Conservation (phyloP, 495 filamentous ascomycete species). For the Xylaria cubensis region DNA sequence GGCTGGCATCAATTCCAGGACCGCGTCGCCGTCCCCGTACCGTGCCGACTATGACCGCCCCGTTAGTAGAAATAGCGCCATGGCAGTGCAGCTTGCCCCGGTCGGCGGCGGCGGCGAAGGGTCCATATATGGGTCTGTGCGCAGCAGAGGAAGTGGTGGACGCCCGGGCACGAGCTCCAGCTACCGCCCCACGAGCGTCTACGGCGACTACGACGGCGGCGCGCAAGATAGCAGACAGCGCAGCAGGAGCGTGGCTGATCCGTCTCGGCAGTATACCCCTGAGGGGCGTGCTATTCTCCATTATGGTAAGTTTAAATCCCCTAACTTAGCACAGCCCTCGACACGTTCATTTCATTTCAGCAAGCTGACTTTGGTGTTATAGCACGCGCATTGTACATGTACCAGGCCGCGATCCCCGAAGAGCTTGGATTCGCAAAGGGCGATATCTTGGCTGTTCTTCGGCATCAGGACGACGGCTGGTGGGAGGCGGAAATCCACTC, state of each 20-base stretch:
- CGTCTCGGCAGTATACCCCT: slow-evolving; percentile 73
- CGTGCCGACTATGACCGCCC: slow-evolving; percentile 60
- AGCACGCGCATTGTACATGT: slow-evolving; percentile 95
- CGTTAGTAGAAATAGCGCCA: slow-evolving; percentile 65
- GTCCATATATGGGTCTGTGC: slow-evolving; percentile 51
- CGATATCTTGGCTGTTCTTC: slow-evolving; percentile 85
- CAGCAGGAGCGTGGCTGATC: slow-evolving; percentile 82
- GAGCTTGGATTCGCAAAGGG: slow-evolving; percentile 94
- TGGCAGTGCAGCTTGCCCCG: slow-evolving; percentile 82
- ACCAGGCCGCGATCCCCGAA: slow-evolving; percentile 91
- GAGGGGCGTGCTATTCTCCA: slow-evolving; percentile 90
- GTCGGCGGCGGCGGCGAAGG: slow-evolving; percentile 38
- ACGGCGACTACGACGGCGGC: slow-evolving; percentile 59
- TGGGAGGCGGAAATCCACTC: slow-evolving; percentile 97
- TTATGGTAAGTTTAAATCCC: slow-evolving; percentile 70
- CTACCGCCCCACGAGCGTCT: slow-evolving; percentile 63
- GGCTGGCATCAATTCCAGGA: slow-evolving; percentile 54
- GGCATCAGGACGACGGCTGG: slow-evolving; percentile 98
- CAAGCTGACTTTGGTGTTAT: slow-evolving; percentile 5
- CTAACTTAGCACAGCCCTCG: neutral
- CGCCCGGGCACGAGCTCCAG: slow-evolving; percentile 46
- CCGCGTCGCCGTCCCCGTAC: slow-evolving; percentile 64
- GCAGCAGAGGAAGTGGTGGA: slow-evolving; percentile 47
- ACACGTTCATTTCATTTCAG: slow-evolving; percentile 28
- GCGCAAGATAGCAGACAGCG: slow-evolving; percentile 62